These are phyloP conservation scores for Uronychia binucleata DNA, from an alignment of 73 alveolate genomes.

Conservation along the genomic window DNA sequence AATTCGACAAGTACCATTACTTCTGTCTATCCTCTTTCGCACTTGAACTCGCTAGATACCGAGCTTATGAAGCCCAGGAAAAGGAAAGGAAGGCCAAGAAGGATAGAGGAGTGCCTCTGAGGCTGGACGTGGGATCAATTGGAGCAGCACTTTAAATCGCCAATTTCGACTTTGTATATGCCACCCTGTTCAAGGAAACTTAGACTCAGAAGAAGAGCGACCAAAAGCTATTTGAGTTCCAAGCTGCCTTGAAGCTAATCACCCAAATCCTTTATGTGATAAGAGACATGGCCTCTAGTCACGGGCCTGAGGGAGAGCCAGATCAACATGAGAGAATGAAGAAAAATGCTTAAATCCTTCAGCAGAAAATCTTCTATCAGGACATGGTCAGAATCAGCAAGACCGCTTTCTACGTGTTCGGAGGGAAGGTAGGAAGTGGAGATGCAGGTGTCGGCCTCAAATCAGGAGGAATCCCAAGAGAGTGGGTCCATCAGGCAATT, in stretches of 20 bases:
- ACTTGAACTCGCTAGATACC: slow-evolving; percentile 54
- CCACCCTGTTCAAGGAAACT: slow-evolving; percentile 48
- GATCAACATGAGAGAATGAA: slow-evolving; percentile 41
- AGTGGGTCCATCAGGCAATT: slow-evolving; percentile 46
- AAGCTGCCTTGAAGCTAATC: slow-evolving; percentile 49
- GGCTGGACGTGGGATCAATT: slow-evolving; percentile 48
- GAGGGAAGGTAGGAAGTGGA: slow-evolving; percentile 24
- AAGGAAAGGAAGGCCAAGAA: slow-evolving; percentile 16
- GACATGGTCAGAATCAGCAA: slow-evolving; percentile 41
- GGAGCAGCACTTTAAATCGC: slow-evolving; percentile 65
- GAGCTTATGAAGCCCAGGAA: slow-evolving; percentile 32
- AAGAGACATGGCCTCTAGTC: slow-evolving; percentile 57
- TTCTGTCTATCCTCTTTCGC: slow-evolving; percentile 64
- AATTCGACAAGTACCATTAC: slow-evolving; percentile 66
- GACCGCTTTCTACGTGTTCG: slow-evolving; percentile 26
- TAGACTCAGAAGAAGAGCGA: slow-evolving; percentile 42
- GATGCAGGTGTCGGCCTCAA: not conserved
- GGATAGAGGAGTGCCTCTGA: slow-evolving; percentile 7
- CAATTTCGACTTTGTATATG: slow-evolving; percentile 61
- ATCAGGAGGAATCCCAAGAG: not conserved
- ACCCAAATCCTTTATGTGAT: slow-evolving; percentile 54
- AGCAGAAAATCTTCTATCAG: slow-evolving; percentile 54
- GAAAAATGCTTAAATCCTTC: slow-evolving; percentile 56
- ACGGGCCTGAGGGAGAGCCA: not conserved
- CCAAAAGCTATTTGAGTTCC: slow-evolving; percentile 39